Base-by-base conservation (phyloP, 2,329 filamentous ascomycete species). In the Pseudonectria foliicola region DNA sequence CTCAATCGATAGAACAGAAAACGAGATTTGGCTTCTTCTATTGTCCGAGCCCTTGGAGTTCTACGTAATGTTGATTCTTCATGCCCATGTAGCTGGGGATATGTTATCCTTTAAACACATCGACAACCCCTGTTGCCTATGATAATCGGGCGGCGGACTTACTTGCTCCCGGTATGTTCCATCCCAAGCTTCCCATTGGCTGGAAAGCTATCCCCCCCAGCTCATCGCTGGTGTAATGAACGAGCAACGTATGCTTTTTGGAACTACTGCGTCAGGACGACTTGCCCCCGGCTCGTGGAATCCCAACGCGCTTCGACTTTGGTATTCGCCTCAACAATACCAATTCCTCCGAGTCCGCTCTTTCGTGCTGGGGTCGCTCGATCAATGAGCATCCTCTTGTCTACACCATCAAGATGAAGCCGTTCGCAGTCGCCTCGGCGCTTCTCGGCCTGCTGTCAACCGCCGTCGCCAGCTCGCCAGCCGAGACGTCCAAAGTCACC, bases 361-460 rank as follows among this genome's bases (percentile, higher is more conserved):
- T 25, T 34, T 38, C 38, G 34, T 45, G 38, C 42, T 45, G 42
- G 52, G 49, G 45, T 41, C 43, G 44, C 49, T 47, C 52, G 49
- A 45, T 60, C 56, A 44, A 62, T 62, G 60, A 59, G 54, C 44
- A 46, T 36, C 40, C 39, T 34, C 38, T 42, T 30, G 42, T 40
- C 35, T 38, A 45, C 40, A 47, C 50, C 40, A 48, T 43, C 54
- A 59, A 44, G 32, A 66, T 66, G 63, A 65, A 64, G 61, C 55
- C 55, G 45, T 53, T 56, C 41, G 56, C 71, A 49, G 60, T 75
- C 57, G 68, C 72, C 54, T 70, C 75, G 54, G 73, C 73, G 49
- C 66, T 78, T 53, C 62, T 74, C 46, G 77, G 77, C 55, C 68
- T 80, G 55, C 60, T 77, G 50, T 70, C 68, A 32, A 57, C 66